phyloP scores from a whole-genome alignment of 495 filamentous ascomycete genomes.

The Annulohypoxylon stygium region DNA sequence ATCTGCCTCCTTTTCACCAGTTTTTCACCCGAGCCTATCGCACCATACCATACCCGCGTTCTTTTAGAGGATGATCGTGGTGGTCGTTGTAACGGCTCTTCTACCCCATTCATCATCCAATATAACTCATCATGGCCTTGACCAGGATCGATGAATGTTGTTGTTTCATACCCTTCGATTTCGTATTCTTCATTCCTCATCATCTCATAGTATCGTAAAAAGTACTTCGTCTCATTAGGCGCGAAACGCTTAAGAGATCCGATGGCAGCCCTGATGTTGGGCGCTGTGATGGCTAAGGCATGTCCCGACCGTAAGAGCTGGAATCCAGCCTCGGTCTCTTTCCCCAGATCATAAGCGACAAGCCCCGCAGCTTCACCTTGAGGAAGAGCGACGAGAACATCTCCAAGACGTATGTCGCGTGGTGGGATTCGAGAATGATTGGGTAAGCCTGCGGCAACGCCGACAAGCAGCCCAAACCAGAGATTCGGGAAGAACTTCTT shows the following conservation, averaged over 20 bases:
- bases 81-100: not conserved
- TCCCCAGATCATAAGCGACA: not conserved
- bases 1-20: not conserved
- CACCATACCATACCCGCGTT: not conserved
- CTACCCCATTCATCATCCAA: not conserved
- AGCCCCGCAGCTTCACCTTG: not conserved
- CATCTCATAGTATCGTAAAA: not conserved
- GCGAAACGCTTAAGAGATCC: not conserved
- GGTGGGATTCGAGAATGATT: not conserved
- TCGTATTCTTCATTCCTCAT: not conserved
- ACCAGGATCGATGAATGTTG: not conserved
- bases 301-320: not conserved
- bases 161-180: not conserved
- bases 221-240: not conserved
- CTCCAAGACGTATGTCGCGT: not conserved
- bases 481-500: slow-evolving; percentile 3
- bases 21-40: slow-evolving; percentile 1
- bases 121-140: not conserved
- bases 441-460: not conserved
- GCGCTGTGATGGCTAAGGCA: not conserved
- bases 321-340: not conserved
- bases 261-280: not conserved
- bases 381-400: not conserved
- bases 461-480: slow-evolving; percentile 5
- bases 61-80: not conserved